Evolutionary conservation across 1,139 yeast species (phyloP).

Genomic region (Suhomyces guaymorum): DNA sequence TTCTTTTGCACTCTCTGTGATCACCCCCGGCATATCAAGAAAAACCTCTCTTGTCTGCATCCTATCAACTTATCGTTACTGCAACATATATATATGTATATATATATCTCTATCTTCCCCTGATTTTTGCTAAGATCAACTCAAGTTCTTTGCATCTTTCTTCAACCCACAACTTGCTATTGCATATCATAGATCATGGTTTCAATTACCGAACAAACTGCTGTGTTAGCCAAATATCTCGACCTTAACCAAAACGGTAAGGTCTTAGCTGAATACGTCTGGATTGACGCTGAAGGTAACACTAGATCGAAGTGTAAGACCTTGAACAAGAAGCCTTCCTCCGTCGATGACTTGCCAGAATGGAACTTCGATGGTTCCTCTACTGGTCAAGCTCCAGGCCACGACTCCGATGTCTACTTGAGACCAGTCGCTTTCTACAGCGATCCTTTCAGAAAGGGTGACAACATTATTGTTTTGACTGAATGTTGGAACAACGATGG

Average conservation of each 20-base stretch:
- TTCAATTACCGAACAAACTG: slow-evolving; percentile 65
- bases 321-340: slow-evolving; percentile 62
- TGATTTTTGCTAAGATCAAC: slow-evolving; percentile 1
- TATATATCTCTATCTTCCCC: neutral
- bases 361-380: slow-evolving; percentile 99
- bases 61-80: slow-evolving; percentile 1
- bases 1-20: neutral
- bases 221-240: slow-evolving; percentile 77
- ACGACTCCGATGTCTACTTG: slow-evolving; percentile 90
- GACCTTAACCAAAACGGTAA: slow-evolving; percentile 84
- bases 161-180: slow-evolving; percentile 1
- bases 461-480: slow-evolving; percentile 88
- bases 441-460: slow-evolving; percentile 98
- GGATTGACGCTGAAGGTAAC: slow-evolving; percentile 94
- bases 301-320: slow-evolving; percentile 95
- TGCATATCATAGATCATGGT: slow-evolving; percentile 24
- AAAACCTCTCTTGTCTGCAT: slow-evolving; percentile 3
- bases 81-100: slow-evolving; percentile 3
- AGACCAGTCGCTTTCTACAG: slow-evolving; percentile 93
- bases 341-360: slow-evolving; percentile 89
- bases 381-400: slow-evolving; percentile 98
- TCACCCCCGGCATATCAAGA: no score
- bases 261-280: slow-evolving; percentile 92
- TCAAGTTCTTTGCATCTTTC: slow-evolving; percentile 5
- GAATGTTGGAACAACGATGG: slow-evolving; percentile 99